Evolutionary conservation across 2,329 filamentous ascomycete genomes (phyloP), one percentile per base, ranked within the genome.

Genomic region (Sporothrix euskadiensis): DNA sequence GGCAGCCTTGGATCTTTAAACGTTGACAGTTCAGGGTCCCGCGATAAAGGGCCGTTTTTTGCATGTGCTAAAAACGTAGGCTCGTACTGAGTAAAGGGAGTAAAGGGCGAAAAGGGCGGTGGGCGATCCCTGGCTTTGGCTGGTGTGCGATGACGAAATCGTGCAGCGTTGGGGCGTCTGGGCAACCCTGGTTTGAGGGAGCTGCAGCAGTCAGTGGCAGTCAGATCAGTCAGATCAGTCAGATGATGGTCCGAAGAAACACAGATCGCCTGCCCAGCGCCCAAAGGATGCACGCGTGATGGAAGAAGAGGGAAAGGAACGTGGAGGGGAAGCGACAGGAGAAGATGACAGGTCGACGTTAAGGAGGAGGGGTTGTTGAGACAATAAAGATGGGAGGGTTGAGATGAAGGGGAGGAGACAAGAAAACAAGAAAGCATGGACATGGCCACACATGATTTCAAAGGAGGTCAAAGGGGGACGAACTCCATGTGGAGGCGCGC

Each of bases 111-210:
- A 30, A n/a, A 22, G 41, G 1, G 52, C 41, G n/a, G 47, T 35
- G 66, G 35, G 68, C 49, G 22, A 16, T 44, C 30, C n/a, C 12
- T 16, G 44, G 22, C 19, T 10, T 3, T 35, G 35, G 35, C 35
- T 35, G 35, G 1, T 35, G 30, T 26, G 52, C 49, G 35, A 71
- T 71, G 69, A 71, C 69, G 69, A 61, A 71, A 71, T 59, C 39
- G 54, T 71, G 69, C 69, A 71, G 68, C 1, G 7, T 12, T 57
- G 1, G 68, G 32, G 44, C 52, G 35, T 22, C 52, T 41, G 52
- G 49, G 44, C 44, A 14, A 14, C 4, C 44, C 44, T 14, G 3
- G 14, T 12, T 49, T 16, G 14, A 49, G 44, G 44, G 44, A 49
- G 44, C 44, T 49, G 44, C 14, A 49, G 44, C 44, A 49, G 44